Evolutionary conservation across 148 eudicot species (phyloP), one percentile per base, ranked within the genome.

Genomic region (Fagopyrum esculentum): DNA sequence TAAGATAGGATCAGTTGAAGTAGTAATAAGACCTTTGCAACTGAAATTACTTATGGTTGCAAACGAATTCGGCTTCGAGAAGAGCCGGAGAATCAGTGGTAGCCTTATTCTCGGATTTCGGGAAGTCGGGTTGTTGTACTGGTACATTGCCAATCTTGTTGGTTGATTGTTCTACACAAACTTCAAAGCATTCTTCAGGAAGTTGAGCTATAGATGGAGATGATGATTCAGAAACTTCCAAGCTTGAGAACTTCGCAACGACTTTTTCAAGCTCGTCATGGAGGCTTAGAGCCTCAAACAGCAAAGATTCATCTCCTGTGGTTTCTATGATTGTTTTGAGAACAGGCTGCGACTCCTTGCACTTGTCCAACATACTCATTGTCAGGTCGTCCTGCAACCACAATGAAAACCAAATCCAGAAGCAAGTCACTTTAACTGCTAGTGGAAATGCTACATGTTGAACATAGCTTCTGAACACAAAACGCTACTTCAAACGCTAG

Each of bases 271-370:
- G 97, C 81, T 95, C 92, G n/a, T 90, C 99, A 40, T 92, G 91
- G 66, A 95, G 96, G 83, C 82, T 88, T 69, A 95, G 82, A 73
- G 99, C 99, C 80, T 95, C 97, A 52, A 90, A 92, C 19, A 92
- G 92, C 84, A 92, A 70, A 50, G 80, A 73, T 77, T 95, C 99
- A 72, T 95, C 97, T n/a, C 84, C 79, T 10, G 93, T 95, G 80
- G 80, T 89, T 80, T 92, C 90, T 26, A 82, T 88, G 72, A 95
- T 84, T 76, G 88, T 87, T 80, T 95, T 96, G 80, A 95, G 81
- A 69, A 83, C 83, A 66, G 93, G 90, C 72, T 86, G 88, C 8
- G 92, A 87, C 50, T 95, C 88, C 89, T 89, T 92, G 92, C 99
- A 95, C 75, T 92, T 95, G 70, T 90, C 92, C 54, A 90, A 74